These are phyloP conservation scores for Chaetomium globosum DNA, from an alignment of 2,329 filamentous ascomycete genomes.

Conservation along the genomic window DNA sequence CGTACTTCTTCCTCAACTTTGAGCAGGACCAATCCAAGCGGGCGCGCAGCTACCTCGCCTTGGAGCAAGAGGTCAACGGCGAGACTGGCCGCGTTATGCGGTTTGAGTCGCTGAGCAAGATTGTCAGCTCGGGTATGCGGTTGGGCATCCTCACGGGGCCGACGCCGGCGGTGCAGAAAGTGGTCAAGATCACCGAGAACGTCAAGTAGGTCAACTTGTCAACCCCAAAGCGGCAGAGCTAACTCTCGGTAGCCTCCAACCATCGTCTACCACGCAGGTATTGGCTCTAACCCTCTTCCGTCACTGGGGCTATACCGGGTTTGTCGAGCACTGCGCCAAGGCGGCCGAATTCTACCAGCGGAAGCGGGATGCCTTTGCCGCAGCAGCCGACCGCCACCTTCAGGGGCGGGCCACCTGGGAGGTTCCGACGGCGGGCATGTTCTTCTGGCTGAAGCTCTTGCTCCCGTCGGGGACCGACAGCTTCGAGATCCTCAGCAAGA, in stretches of 20 bases:
- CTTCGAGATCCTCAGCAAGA: constrained; percentile 18
- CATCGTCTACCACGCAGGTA: constrained; percentile 14
- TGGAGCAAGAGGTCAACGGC: constrained; percentile 26
- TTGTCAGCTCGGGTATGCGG: constrained; percentile 29
- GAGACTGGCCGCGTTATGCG: constrained; percentile 28
- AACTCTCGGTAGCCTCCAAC: constrained; percentile 15
- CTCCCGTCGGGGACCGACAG: constrained; percentile 15
- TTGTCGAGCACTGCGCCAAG: constrained; percentile 16
- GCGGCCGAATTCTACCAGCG: constrained; percentile 15
- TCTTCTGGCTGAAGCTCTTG: constrained; percentile 19
- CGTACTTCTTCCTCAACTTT: constrained; percentile 28
- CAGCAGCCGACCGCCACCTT: constrained; percentile 16
- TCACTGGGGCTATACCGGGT: constrained; percentile 19
- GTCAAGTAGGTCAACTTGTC: constrained; percentile 12
- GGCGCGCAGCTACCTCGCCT: constrained; percentile 24
- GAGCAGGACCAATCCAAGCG: constrained; percentile 22
- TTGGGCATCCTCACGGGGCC: constrained; percentile 25
- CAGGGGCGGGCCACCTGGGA: constrained; percentile 15
- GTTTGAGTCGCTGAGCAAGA: constrained; percentile 30
- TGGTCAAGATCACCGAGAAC: constrained; percentile 23
- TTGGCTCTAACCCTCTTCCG: constrained; percentile 15
- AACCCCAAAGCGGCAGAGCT: not conserved
- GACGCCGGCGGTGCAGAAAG: constrained; percentile 11
- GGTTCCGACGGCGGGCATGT: constrained; percentile 16
- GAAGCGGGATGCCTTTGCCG: constrained; percentile 17